Percentiles rank a stretch among this genome's conserved stretches.
These are phyloP conservation scores for Hyaloscypha bicolor DNA, from an alignment of 495 filamentous ascomycete genomes.

Conservation along the genomic window DNA sequence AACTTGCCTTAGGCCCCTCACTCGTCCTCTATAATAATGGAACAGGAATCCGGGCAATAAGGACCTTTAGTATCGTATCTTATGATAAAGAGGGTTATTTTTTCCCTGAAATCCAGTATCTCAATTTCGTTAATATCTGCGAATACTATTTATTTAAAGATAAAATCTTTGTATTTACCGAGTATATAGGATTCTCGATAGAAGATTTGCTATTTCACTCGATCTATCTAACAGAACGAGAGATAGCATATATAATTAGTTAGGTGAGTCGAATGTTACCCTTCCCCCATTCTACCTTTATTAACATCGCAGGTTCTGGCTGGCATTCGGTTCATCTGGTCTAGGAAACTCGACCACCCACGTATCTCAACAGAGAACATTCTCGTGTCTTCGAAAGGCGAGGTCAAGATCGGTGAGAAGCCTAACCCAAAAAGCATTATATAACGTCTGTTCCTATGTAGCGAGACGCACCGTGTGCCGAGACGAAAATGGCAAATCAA, in stretches of 20 bases:
- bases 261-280: conserved; percentile 7
- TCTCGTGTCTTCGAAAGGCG: conserved; percentile 20
- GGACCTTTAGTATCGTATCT: neutral
- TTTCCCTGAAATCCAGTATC: conserved; percentile 23
- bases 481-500: no score
- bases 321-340: conserved; percentile 19
- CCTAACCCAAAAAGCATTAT: conserved; percentile 4
- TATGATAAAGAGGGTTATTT: neutral
- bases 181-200: conserved; percentile 22
- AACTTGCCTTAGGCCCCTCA: neutral
- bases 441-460: no score
- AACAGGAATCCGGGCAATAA: conserved; percentile 14
- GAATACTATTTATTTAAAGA: conserved; percentile 8
- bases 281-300: conserved; percentile 3
- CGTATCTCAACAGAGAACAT: conserved; percentile 15
- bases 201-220: conserved; percentile 14
- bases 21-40: conserved; percentile 17
- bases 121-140: conserved; percentile 14
- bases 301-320: conserved; percentile 13
- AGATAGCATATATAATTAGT: conserved; percentile 23
- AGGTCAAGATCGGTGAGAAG: conserved; percentile 15
- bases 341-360: conserved; percentile 10
- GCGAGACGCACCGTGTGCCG: no score
- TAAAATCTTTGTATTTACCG: conserved; percentile 12
- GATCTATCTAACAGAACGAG: conserved; percentile 15